Evolutionary conservation across 208 protist genomes (phyloP).

Genomic region (Trypanosoma scelopori): DNA sequence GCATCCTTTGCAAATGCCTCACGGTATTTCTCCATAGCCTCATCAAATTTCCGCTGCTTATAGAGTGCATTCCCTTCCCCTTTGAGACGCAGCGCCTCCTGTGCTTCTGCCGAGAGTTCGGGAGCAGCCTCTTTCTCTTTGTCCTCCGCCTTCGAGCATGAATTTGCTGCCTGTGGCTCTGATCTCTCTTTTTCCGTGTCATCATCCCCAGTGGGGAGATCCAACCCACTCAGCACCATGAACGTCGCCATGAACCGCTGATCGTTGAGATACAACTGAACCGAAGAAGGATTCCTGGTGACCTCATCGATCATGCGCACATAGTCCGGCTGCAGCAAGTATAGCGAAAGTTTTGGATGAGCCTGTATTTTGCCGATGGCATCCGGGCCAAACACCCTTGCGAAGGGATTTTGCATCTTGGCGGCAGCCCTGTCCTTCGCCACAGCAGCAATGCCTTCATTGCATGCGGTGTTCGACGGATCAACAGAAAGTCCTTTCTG

Average conservation of each 20-base stretch:
- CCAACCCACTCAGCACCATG: conserved; percentile 77
- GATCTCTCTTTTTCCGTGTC: conserved; percentile 54
- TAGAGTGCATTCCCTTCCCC: conserved; percentile 95
- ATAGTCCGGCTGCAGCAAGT: conserved; percentile 90
- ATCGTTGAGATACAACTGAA: conserved; percentile 74
- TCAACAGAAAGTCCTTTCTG: conserved; percentile 83
- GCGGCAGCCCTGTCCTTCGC: conserved; percentile 45
- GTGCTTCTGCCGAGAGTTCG: conserved; percentile 51
- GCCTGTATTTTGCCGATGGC: conserved; percentile 82
- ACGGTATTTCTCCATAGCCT: conserved; percentile 89
- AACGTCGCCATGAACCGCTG: conserved; percentile 86
- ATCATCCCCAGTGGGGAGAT: conserved; percentile 61
- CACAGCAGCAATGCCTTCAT: conserved; percentile 67
- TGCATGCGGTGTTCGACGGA: conserved; percentile 65
- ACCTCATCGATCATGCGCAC: conserved; percentile 89
- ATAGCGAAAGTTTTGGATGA: conserved; percentile 84
- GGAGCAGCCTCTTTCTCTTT: conserved; percentile 26
- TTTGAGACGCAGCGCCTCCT: conserved; percentile 80
- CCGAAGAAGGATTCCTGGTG: conserved; percentile 71
- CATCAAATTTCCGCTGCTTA: conserved; percentile 94
- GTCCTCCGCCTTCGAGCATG: conserved; percentile 30
- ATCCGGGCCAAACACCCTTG: conserved; percentile 77
- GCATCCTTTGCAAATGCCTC: conserved; percentile 81
- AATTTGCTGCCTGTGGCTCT: conserved; percentile 32
- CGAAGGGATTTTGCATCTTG: conserved; percentile 71